Conservation (phyloP, 2,329 filamentous ascomycete genomes). For the Rasamsonia emersonii region DNA sequence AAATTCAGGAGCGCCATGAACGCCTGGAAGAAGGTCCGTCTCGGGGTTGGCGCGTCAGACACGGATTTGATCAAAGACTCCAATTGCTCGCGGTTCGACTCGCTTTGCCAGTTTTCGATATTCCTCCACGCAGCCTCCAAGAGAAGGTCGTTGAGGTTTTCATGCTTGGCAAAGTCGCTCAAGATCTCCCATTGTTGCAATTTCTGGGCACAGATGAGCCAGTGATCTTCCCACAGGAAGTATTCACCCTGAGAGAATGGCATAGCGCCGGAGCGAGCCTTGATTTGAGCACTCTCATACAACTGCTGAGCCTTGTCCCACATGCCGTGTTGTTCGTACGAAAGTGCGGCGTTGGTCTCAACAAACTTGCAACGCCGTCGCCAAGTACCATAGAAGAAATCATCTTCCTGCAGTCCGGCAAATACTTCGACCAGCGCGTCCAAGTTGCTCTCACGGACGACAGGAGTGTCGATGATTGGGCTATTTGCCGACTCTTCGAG, state of each 20-base stretch:
- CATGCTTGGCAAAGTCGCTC: slow-evolving; percentile 95
- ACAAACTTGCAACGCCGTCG: slow-evolving; percentile 89
- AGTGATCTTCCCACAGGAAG: slow-evolving; percentile 99
- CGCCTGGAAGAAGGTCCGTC: slow-evolving; percentile 92
- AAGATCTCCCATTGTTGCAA: slow-evolving; percentile 98
- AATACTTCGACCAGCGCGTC: slow-evolving; percentile 95
- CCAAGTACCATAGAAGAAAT: slow-evolving; percentile 97
- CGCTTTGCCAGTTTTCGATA: slow-evolving; percentile 86
- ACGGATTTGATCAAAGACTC: slow-evolving; percentile 93
- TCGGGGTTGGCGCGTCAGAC: slow-evolving; percentile 91
- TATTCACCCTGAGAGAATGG: slow-evolving; percentile 96
- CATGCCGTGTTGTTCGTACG: slow-evolving; percentile 97
- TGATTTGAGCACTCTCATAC: slow-evolving; percentile 95
- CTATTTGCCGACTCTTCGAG: slow-evolving; percentile 82
- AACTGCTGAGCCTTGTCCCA: slow-evolving; percentile 98
- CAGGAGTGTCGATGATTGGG: slow-evolving; percentile 73
- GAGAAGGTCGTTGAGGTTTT: slow-evolving; percentile 94
- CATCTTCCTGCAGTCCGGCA: slow-evolving; percentile 81
- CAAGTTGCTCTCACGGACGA: slow-evolving; percentile 84
- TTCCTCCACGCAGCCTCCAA: slow-evolving; percentile 94
- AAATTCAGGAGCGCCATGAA: slow-evolving; percentile 96
- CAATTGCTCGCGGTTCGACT: slow-evolving; percentile 77
- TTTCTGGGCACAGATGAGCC: slow-evolving; percentile 95
- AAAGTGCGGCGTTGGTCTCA: slow-evolving; percentile 92
- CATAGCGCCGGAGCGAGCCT: slow-evolving; percentile 89